Evolutionary conservation across 768 basidiomycete species (phyloP).

Genomic region (Leccinum broughii): DNA sequence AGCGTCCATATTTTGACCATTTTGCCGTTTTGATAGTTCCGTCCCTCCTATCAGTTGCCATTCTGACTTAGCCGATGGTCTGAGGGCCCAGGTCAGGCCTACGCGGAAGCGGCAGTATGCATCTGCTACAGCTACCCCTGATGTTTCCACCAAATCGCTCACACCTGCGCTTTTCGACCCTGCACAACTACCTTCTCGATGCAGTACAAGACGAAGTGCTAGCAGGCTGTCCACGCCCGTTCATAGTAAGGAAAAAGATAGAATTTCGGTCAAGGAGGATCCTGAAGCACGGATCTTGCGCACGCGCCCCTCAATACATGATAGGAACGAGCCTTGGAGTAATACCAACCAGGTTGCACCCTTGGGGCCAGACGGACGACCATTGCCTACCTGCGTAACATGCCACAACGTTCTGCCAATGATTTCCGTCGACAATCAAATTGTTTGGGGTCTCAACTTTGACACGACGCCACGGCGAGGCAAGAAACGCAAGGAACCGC

Average conservation of each 20-base stretch:
- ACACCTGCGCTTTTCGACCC: conserved; percentile 33
- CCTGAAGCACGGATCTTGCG: conserved; percentile 52
- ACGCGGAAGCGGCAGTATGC: conserved; percentile 59
- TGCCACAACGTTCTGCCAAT: conserved; percentile 73
- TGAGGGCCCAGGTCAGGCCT: conserved; percentile 46
- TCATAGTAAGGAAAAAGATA: conserved; percentile 40
- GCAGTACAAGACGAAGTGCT: conserved; percentile 28
- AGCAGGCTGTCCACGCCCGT: conserved; percentile 34
- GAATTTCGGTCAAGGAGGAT: conserved; percentile 47
- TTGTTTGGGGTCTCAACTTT: conserved; percentile 69
- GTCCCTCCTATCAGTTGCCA: conserved; percentile 28
- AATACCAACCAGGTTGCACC: conserved; percentile 46
- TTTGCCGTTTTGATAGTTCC: conserved; percentile 18
- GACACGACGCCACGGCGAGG: conserved; percentile 46
- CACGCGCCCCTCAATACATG: conserved; percentile 42
- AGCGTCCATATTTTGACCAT: conserved; percentile 13
- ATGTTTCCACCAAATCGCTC: conserved; percentile 44
- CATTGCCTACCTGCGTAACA: conserved; percentile 68
- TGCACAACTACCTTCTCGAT: conserved; percentile 30
- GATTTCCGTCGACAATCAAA: conserved; percentile 70
- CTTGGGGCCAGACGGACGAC: conserved; percentile 63
- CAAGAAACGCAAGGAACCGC: conserved; percentile 60
- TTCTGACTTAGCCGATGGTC: conserved; percentile 29
- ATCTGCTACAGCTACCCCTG: conserved; percentile 43
- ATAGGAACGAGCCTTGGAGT: conserved; percentile 38